These are phyloP conservation scores for Xylaria sp. DNA, from an alignment of 495 filamentous ascomycete genomes.

Conservation along the genomic window DNA sequence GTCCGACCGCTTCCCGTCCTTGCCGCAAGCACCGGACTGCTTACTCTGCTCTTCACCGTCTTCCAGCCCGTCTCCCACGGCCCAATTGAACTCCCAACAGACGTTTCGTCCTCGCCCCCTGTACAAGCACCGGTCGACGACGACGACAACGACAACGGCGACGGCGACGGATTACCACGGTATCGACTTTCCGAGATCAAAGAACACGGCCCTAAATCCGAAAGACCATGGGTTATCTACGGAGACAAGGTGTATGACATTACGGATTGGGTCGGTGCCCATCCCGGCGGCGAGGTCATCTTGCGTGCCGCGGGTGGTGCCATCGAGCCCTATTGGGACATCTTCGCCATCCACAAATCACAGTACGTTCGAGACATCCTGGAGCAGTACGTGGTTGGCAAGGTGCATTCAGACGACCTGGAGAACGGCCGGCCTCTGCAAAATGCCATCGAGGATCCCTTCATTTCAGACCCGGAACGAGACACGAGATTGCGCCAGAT, in stretches of 20 bases:
- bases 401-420: constrained; percentile 58
- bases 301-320: constrained; percentile 62
- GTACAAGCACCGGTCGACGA: constrained; percentile 31
- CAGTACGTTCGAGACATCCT: constrained; percentile 64
- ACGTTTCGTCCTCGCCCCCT: constrained; percentile 17
- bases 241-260: constrained; percentile 66
- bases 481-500: constrained; percentile 55
- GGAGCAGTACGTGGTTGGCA: constrained; percentile 60
- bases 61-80: constrained; percentile 36
- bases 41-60: constrained; percentile 34
- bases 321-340: constrained; percentile 69
- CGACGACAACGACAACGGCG: constrained; percentile 37
- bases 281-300: constrained; percentile 67
- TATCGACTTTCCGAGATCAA: constrained; percentile 57
- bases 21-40: constrained; percentile 36
- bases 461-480: constrained; percentile 57
- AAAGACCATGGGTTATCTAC: constrained; percentile 58
- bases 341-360: constrained; percentile 66
- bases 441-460: constrained; percentile 62
- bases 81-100: constrained; percentile 26
- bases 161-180: constrained; percentile 48
- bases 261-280: constrained; percentile 63
- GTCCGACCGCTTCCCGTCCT: constrained; percentile 32
- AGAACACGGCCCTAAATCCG: constrained; percentile 54
- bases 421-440: constrained; percentile 54